Evolutionary conservation across 1,284 basidiomycete species (phyloP), one percentile per base, ranked within the genome.

Genomic region (Blastosporella zonata): DNA sequence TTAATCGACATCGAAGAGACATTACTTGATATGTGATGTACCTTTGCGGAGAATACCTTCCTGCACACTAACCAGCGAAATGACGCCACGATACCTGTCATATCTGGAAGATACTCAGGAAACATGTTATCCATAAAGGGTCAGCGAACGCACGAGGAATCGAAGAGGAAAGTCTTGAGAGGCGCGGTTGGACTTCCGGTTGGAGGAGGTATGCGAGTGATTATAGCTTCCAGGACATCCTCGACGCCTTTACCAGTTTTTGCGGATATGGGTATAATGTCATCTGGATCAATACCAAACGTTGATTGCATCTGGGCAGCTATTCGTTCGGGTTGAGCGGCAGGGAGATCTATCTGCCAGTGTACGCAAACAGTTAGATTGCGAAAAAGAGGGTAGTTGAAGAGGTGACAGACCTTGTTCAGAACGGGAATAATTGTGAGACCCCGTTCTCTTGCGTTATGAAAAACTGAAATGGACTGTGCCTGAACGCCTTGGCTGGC

Each of bases 401-500:
- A 17, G n/a, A 9, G 23, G 22, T 25, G 31, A n/a, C 67, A 29
- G 43, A 90, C 90, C 79, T 99, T 99, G 73, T 98, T 99, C 43
- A 98, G 74, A 15, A 97, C 89, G 2, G 96, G 93, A 34, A 99
- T 88, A 46, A 99, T 89, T 29, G 78, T 85, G 17, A 98, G 71
- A 1, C 89, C 84, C 41, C 86, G 79, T 62, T 94, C 90, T 59
- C 79, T 77, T 1, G 95, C 95, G 46, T 90, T 82, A 58, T 96
- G 90, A 60, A 90, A 96, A 4, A 99, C 97, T 0, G 93, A 96
- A 48, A 99, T 86, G 4, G 95, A 93, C 68, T 99, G 97, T 0
- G 97, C 96, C 69, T 99, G 97, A 4, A 99, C 87, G 10, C 96
- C 96, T 74, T 98, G 96, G 37, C 93, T 94, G 10, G 95, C 93